Percentiles rank a stretch among this genome's conserved stretches.
phyloP scores from a whole-genome alignment of 257 asterid genomes.

The Marsdenia floribunda region DNA sequence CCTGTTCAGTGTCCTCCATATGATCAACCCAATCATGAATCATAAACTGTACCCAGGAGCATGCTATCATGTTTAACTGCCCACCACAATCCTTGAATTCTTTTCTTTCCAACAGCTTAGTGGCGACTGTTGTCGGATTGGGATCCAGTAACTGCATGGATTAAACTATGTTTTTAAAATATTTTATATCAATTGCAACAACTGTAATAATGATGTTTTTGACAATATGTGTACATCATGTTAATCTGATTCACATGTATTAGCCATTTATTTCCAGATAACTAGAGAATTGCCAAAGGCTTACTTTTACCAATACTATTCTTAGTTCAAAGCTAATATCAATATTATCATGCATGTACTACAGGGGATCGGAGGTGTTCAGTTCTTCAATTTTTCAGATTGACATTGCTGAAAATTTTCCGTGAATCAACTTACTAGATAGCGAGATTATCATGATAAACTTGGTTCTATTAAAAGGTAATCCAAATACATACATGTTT shows the following conservation, averaged over 20 bases:
- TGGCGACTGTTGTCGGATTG: conserved; percentile 27
- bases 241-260: not conserved
- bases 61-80: conserved; percentile 31
- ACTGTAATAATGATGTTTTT: not conserved
- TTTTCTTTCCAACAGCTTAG: conserved; percentile 26
- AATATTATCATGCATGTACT: not conserved
- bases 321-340: not conserved
- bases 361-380: not conserved
- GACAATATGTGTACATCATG: not conserved
- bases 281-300: not conserved
- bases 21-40: conserved; percentile 37
- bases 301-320: not conserved
- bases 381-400: not conserved
- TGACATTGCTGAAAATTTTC: not conserved
- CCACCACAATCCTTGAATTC: conserved; percentile 23
- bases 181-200: not conserved
- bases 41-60: conserved; percentile 34
- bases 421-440: not conserved
- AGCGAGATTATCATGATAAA: not conserved
- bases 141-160: conserved; percentile 26
- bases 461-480: not conserved
- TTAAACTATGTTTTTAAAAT: not conserved
- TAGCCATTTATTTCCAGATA: not conserved
- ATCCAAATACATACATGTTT: not conserved
- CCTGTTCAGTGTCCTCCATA: conserved; percentile 35